Percentiles rank a stretch among this genome's conserved stretches.
phyloP scores from a whole-genome alignment of 1,139 yeast species.

The Yamadazyma sp. region DNA sequence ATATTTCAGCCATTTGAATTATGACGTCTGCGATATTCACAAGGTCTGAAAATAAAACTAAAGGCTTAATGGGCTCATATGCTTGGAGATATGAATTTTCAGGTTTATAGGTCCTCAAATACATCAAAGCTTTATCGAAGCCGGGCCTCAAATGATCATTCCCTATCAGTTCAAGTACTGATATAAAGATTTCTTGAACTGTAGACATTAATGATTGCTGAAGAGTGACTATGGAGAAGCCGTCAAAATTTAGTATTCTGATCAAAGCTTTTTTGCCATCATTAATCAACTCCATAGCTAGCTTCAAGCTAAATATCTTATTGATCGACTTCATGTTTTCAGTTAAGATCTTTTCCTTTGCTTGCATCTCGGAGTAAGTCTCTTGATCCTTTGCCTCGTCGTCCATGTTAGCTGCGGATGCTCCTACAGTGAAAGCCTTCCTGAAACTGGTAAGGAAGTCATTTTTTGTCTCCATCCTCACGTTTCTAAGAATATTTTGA shows the following conservation, averaged over 20 bases:
- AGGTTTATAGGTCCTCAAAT: conserved; percentile 63
- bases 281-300: conserved; percentile 38
- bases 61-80: conserved; percentile 64
- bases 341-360: conserved; percentile 43
- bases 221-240: conserved; percentile 33
- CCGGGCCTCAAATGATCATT: conserved; percentile 75
- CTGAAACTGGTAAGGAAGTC: conserved; percentile 59
- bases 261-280: conserved; percentile 38
- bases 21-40: conserved; percentile 92
- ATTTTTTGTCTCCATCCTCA: conserved; percentile 41
- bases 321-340: conserved; percentile 44
- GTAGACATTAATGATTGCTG: conserved; percentile 32
- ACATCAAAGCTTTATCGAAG: conserved; percentile 72
- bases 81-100: conserved; percentile 12
- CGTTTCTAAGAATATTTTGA: conserved; percentile 39
- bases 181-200: conserved; percentile 63
- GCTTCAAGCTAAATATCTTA: conserved; percentile 41
- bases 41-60: conserved; percentile 82
- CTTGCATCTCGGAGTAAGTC: conserved; percentile 41
- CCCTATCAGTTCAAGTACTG: conserved; percentile 64
- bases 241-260: conserved; percentile 33
- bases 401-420: conserved; percentile 16
- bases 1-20: conserved; percentile 88
- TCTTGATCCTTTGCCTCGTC: conserved; percentile 18
- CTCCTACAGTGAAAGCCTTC: conserved; percentile 53